These are phyloP conservation scores for Scalesia atractyloides DNA, from an alignment of 129 eudicot species.

Conservation along the genomic window DNA sequence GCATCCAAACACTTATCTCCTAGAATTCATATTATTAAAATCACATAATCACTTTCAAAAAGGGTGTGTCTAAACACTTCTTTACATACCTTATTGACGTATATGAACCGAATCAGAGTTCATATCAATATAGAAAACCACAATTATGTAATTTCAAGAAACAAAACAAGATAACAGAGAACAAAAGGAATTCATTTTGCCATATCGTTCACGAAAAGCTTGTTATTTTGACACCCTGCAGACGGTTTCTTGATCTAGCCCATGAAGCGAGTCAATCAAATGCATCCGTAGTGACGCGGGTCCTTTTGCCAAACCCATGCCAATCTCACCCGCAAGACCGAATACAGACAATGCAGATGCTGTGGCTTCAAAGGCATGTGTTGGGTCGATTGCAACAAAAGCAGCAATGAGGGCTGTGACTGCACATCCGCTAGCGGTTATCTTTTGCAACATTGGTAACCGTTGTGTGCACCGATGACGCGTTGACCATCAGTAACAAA, in stretches of 20 bases:
- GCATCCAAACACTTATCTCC: not conserved
- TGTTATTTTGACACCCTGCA: constrained; percentile 45
- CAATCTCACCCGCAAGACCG: constrained; percentile 81
- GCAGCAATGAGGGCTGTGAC: constrained; percentile 91
- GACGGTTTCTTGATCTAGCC: constrained; percentile 62
- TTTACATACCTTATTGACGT: constrained; percentile 1
- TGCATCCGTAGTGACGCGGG: constrained; percentile 82
- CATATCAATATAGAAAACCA: constrained; percentile 10
- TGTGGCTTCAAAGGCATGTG: constrained; percentile 73
- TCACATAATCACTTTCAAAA: not conserved
- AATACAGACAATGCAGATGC: constrained; percentile 67
- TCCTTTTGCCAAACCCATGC: constrained; percentile 61
- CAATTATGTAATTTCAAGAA: constrained; percentile 13
- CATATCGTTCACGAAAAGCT: constrained; percentile 30
- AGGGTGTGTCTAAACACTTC: not conserved
- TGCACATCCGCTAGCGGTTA: constrained; percentile 93
- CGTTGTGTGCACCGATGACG: constrained; percentile 71
- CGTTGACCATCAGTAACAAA: constrained; percentile 75
- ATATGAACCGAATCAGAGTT: not conserved
- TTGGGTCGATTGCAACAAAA: constrained; percentile 75
- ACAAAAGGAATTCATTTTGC: not conserved
- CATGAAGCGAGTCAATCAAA: constrained; percentile 72
- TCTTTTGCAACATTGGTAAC: constrained; percentile 80
- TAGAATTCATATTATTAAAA: not conserved
- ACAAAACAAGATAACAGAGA: not conserved